A percentile compares a stretch with the other conserved stretches of the same genome.
These are phyloP conservation scores for Epichloe typhina DNA, from an alignment of 2,329 filamentous ascomycete species.

Conservation along the genomic window DNA sequence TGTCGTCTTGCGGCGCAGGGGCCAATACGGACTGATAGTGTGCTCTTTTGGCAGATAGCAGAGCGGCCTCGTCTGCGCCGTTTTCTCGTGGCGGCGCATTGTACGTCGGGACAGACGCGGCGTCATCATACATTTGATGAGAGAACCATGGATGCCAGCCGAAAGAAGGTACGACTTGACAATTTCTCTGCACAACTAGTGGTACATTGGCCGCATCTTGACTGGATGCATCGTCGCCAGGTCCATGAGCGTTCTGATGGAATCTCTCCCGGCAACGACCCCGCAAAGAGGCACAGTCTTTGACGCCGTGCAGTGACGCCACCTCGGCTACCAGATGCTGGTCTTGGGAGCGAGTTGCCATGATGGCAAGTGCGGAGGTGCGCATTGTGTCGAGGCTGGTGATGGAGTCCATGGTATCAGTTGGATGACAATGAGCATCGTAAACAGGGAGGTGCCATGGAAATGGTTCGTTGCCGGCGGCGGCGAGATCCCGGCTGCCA, in stretches of 20 bases:
- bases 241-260: neutral
- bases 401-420: conserved; percentile 57
- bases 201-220: neutral
- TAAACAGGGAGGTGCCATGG: conserved; percentile 61
- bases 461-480: conserved; percentile 21
- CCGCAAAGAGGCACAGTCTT: neutral
- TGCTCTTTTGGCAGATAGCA: conserved; percentile 25
- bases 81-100: conserved; percentile 8
- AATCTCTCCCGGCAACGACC: neutral
- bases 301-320: conserved; percentile 42
- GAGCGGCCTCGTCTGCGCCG: conserved; percentile 10
- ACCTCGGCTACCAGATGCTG: conserved; percentile 56
- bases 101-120: conserved; percentile 23
- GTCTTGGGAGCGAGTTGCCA: conserved; percentile 66
- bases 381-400: conserved; percentile 49
- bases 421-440: conserved; percentile 77
- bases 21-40: conserved; percentile 61
- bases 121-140: conserved; percentile 58
- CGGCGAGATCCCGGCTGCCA: neutral
- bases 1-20: conserved; percentile 28
- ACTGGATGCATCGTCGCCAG: neutral
- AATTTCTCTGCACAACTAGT: conserved; percentile 3
- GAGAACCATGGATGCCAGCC: conserved; percentile 87
- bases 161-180: conserved; percentile 51
- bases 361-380: conserved; percentile 53